Percentiles rank a stretch among this genome's conserved stretches.
These are phyloP conservation scores for Exophiala oligosperma DNA, from an alignment of 2,329 filamentous ascomycete genomes.

Conservation along the genomic window DNA sequence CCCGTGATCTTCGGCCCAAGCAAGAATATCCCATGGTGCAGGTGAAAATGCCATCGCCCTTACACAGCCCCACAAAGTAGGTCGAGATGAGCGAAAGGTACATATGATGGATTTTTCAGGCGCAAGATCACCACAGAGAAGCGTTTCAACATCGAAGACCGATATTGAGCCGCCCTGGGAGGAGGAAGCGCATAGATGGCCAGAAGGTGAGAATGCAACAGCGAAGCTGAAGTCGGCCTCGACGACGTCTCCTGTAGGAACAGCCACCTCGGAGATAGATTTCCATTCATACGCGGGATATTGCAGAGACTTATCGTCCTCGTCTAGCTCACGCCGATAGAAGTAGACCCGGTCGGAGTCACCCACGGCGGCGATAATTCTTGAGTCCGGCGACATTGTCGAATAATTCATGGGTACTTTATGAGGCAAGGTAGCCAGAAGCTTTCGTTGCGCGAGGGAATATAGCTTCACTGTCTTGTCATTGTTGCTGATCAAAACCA, in stretches of 20 bases:
- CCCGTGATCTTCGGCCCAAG: constrained; percentile 86
- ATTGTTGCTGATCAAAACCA: constrained; percentile 76
- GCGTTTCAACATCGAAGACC: constrained; percentile 42
- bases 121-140: constrained; percentile 18
- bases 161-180: constrained; percentile 51
- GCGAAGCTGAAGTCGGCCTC: constrained; percentile 50
- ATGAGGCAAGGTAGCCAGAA: constrained; percentile 70
- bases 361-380: constrained; percentile 76
- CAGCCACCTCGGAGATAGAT: constrained; percentile 40
- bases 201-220: constrained; percentile 50
- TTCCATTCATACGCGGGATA: constrained; percentile 45
- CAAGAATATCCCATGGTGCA: constrained; percentile 82
- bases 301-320: constrained; percentile 29
- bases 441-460: constrained; percentile 66
- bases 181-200: constrained; percentile 50
- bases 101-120: constrained; percentile 59
- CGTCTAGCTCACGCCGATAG: constrained; percentile 56
- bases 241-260: constrained; percentile 39
- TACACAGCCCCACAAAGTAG: constrained; percentile 74
- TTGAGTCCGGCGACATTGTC: constrained; percentile 87
- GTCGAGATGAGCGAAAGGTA: constrained; percentile 74
- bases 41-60: constrained; percentile 91
- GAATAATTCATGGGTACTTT: constrained; percentile 90
- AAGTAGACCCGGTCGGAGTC: constrained; percentile 87
- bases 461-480: constrained; percentile 87